These are phyloP conservation scores for Saturnispora ahearnii DNA, from an alignment of 805 yeast species.

Conservation along the genomic window DNA sequence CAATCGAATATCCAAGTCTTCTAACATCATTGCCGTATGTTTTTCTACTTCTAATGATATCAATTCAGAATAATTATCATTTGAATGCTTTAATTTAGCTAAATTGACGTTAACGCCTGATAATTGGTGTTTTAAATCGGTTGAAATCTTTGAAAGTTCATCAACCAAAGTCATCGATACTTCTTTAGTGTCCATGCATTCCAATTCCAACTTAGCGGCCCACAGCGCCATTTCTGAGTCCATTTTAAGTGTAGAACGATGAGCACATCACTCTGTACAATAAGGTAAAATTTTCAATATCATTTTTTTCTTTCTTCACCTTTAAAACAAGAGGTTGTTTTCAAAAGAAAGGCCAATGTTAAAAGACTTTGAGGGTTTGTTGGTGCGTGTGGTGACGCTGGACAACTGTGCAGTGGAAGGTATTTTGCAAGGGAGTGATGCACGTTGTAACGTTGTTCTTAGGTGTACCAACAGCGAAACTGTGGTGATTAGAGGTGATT, in stretches of 20 bases:
- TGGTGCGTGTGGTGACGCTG: background rate
- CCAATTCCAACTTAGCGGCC: conserved; percentile 45
- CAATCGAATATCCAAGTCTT: conserved; percentile 1
- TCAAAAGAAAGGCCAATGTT: background rate
- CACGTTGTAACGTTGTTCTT: conserved; percentile 1
- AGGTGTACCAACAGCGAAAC: background rate
- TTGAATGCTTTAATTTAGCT: conserved; percentile 3
- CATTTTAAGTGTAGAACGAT: conserved; percentile 16
- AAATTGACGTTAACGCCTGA: conserved; percentile 4
- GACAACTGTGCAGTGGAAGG: conserved; percentile 1
- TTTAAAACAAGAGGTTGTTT: background rate
- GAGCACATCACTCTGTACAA: background rate
- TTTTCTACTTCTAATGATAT: background rate
- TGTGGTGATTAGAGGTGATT: conserved; percentile 5
- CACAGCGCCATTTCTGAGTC: conserved; percentile 27
- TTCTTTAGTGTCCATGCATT: conserved; percentile 35
- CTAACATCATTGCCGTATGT: conserved; percentile 2
- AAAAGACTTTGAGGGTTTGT: background rate
- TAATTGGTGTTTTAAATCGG: conserved; percentile 8
- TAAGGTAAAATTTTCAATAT: background rate
- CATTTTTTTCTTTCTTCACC: background rate
- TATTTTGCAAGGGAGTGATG: background rate
- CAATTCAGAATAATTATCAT: conserved; percentile 1
- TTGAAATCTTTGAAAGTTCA: conserved; percentile 10
- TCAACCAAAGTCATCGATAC: conserved; percentile 16